A percentile compares a stretch with the other conserved stretches of the same genome.
Conservation (phyloP, 1,139 yeast species). For the Pichia sp. region DNA sequence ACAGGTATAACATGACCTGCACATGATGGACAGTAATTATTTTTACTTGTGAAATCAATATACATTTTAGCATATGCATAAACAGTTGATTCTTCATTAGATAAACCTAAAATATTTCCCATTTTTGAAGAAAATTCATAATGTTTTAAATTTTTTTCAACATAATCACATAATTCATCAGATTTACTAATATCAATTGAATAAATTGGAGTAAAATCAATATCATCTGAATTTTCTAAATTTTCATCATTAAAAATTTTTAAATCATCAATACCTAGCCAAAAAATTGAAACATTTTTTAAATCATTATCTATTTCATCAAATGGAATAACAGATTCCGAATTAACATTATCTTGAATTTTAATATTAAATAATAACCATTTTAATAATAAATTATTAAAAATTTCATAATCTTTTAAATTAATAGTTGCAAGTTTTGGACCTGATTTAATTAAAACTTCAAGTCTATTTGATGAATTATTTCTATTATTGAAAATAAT, state of each 20-base stretch:
- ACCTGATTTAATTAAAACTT: not conserved
- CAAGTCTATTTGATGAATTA: constrained; percentile 1
- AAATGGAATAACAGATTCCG: constrained; percentile 1
- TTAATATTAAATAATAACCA: constrained; percentile 10
- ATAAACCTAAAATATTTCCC: constrained; percentile 31
- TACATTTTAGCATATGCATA: constrained; percentile 81
- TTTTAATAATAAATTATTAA: constrained; percentile 2
- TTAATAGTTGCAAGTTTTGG: not conserved
- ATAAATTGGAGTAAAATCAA: constrained; percentile 43
- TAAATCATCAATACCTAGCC: constrained; percentile 13
- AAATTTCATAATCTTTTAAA: not conserved
- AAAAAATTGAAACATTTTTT: constrained; percentile 8
- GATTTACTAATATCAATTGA: constrained; percentile 58
- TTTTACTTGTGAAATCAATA: constrained; percentile 76
- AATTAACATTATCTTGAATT: constrained; percentile 1
- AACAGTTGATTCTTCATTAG: constrained; percentile 52
- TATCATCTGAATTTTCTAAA: constrained; percentile 52
- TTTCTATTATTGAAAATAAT: constrained; percentile 8
- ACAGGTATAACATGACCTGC: constrained; percentile 64
- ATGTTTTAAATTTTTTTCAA: not conserved
- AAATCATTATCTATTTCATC: constrained; percentile 4
- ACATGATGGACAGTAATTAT: constrained; percentile 83
- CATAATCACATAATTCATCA: not conserved
- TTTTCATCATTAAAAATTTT: constrained; percentile 29
- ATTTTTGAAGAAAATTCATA: constrained; percentile 13